These are phyloP conservation scores for Stephania japonica DNA, from an alignment of 164 flowering plant species.

Conservation along the genomic window DNA sequence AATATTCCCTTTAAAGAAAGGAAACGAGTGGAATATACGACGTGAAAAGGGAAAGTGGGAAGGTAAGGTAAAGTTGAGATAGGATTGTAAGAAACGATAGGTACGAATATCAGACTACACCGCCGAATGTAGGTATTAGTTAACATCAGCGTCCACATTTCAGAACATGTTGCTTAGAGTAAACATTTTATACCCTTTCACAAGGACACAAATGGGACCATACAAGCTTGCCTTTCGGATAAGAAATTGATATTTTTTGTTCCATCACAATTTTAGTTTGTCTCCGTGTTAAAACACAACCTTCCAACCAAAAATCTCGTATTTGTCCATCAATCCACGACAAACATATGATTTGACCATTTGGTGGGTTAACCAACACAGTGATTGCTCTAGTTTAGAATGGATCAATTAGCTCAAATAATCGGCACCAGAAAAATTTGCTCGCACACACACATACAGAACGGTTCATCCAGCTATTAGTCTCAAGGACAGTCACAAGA, in stretches of 20 bases:
- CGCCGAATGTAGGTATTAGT: no score
- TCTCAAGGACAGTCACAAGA: background rate
- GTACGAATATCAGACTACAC: no score
- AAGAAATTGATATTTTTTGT: background rate
- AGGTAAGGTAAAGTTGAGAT: no score
- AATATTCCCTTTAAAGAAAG: no score
- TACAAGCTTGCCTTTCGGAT: background rate
- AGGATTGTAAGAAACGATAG: no score
- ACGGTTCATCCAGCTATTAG: background rate
- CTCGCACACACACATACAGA: background rate
- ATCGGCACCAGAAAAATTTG: background rate
- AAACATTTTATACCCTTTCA: no score
- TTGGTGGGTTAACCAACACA: background rate
- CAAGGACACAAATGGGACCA: no score
- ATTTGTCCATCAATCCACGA: background rate
- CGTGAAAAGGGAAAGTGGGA: no score
- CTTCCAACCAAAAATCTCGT: background rate
- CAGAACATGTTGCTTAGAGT: no score
- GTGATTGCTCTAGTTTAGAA: background rate
- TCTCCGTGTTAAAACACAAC: background rate
- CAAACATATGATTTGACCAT: constrained; percentile 2
- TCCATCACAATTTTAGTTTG: background rate
- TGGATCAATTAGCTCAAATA: background rate
- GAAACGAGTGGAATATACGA: no score
- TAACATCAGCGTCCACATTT: no score